These are phyloP conservation scores for Murraya paniculata DNA, from an alignment of 345 rosid species.

Conservation along the genomic window DNA sequence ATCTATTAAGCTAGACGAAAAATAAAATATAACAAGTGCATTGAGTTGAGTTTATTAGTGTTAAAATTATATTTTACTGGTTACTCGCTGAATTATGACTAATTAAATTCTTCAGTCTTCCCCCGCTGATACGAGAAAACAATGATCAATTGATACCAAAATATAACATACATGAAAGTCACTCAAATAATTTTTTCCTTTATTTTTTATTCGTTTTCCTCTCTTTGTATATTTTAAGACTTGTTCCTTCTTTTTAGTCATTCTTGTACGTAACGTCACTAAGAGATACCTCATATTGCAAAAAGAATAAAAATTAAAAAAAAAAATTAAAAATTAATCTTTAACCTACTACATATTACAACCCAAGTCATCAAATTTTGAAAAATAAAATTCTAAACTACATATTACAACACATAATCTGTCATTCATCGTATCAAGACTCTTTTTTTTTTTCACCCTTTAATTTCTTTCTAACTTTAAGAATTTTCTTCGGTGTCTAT, in stretches of 20 bases:
- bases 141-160: not conserved
- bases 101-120: not conserved
- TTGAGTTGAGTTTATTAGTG: too few relatives aligned
- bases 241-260: not conserved
- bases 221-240: not conserved
- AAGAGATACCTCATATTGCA: too few relatives aligned
- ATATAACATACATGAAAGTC: not conserved
- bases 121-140: not conserved
- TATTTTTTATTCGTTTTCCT: not conserved
- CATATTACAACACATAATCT: not conserved
- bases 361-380: not conserved
- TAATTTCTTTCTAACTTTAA: not conserved
- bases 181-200: not conserved
- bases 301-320: too few relatives aligned
- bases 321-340: too few relatives aligned
- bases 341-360: not conserved
- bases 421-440: conserved; percentile 14
- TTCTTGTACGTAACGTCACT: not conserved
- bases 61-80: too few relatives aligned
- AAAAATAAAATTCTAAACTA: not conserved
- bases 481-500: not conserved
- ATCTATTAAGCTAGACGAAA: too few relatives aligned
- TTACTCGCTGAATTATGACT: not conserved
- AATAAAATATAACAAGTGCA: too few relatives aligned
- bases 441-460: not conserved